Base-by-base conservation (phyloP, 352 stramenopile species). In the Pythium brassicae region DNA sequence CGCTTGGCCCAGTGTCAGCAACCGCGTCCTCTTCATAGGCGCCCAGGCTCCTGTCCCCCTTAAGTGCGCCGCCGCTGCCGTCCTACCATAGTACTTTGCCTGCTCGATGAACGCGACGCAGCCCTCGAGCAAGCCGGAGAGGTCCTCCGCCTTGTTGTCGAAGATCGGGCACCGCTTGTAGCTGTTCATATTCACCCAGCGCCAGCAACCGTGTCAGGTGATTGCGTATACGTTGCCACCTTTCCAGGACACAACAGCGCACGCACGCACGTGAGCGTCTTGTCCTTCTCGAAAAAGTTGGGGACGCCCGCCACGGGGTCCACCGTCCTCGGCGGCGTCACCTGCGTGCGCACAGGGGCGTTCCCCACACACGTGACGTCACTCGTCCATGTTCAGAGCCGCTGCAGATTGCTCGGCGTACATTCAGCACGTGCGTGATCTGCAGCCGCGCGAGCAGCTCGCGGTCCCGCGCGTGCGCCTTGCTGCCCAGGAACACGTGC, bases 221-320 rank as follows among this genome's bases (percentile, higher is more conserved):
- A n/a, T n/a, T n/a, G n/a, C n/a, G n/a, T n/a, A n/a, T n/a, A n/a
- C n/a, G n/a, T n/a, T n/a, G n/a, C n/a, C n/a, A n/a, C n/a, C n/a
- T n/a, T n/a, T n/a, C n/a, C n/a, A n/a, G n/a, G n/a, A 48, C 12
- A 52, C 25, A 37, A n/a, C 35, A 12, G 19, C 26, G 39, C 9
- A 10, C 12, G 3, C 3, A 44, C 61, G 46, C 40, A 88, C 68
- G 68, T 89, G 53, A 94, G 78, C 3, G 44, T 22, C 45, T 78
- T 82, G 44, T 94, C 81, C 49, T 92, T 96, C 58, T 97, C 89
- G 59, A 96, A 97, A 59, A 95, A 97, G 61, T 96, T 96, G 49
- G 87, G 86, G 50, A 94, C 86, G 48, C 89, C 89, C 20, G 87
- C 82, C 23, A 82, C 74, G 9, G 88, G 87, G 57, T 97, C 86